Percentiles rank a stretch among this genome's conserved stretches.
phyloP scores from a whole-genome alignment of 1,284 basidiomycete species.

The Moesziomyces sp. region DNA sequence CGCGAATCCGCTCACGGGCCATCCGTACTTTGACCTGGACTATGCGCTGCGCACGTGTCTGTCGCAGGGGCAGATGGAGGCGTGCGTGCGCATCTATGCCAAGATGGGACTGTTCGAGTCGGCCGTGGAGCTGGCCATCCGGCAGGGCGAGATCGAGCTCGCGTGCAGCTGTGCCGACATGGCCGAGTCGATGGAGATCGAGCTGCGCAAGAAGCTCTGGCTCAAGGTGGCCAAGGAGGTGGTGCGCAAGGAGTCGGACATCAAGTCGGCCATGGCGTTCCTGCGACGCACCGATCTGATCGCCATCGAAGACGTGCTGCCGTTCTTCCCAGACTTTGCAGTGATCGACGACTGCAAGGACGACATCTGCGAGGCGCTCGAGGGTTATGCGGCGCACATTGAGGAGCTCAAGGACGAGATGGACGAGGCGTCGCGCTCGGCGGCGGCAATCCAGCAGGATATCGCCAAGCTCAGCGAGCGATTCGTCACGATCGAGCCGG shows the following conservation, averaged over 20 bases:
- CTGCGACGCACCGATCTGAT: slow-evolving; percentile 91
- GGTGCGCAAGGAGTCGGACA: slow-evolving; percentile 95
- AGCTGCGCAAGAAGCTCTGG: slow-evolving; percentile 91
- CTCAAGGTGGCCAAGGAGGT: slow-evolving; percentile 96
- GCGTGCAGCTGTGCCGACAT: slow-evolving; percentile 64
- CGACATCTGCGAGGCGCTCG: slow-evolving; percentile 94
- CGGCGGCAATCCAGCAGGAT: slow-evolving; percentile 92
- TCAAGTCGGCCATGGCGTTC: slow-evolving; percentile 98
- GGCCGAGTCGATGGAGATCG: slow-evolving; percentile 36
- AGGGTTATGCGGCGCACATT: slow-evolving; percentile 91
- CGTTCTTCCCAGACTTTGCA: slow-evolving; percentile 99
- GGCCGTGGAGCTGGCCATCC: slow-evolving; percentile 90
- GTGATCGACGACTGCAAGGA: slow-evolving; percentile 99
- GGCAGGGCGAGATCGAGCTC: slow-evolving; percentile 70
- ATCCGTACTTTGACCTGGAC: slow-evolving; percentile 95
- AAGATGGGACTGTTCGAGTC: slow-evolving; percentile 98
- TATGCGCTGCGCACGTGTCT: slow-evolving; percentile 92
- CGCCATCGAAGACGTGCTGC: slow-evolving; percentile 97
- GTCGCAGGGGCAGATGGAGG: slow-evolving; percentile 78
- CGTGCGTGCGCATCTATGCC: slow-evolving; percentile 95
- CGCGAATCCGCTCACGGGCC: slow-evolving; percentile 79
- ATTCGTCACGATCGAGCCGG: slow-evolving; percentile 91
- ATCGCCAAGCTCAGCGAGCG: slow-evolving; percentile 85
- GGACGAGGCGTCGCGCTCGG: slow-evolving; percentile 91
- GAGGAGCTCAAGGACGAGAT: slow-evolving; percentile 91